Conservation (phyloP, 306 rosid species). For the Medicago truncatula region DNA sequence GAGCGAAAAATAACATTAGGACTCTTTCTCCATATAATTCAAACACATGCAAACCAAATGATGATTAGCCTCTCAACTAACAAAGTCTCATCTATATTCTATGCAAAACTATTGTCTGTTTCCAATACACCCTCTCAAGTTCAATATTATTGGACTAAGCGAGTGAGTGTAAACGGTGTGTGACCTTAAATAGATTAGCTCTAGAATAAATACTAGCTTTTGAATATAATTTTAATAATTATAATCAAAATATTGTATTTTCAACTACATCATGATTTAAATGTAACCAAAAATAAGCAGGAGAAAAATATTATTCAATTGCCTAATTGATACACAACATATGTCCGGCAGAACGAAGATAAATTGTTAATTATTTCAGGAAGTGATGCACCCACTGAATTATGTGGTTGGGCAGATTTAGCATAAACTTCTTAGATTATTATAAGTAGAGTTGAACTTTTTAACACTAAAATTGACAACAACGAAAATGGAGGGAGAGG, state of each 20-base stretch:
- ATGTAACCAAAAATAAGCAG: background rate
- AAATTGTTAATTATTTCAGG: conserved; percentile 20
- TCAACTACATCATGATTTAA: conserved; percentile 20
- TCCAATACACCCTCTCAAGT: no score
- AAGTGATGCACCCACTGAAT: conserved; percentile 47
- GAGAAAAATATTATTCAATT: conserved; percentile 34
- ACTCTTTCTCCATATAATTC: no score
- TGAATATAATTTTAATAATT: no score
- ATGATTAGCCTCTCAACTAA: no score
- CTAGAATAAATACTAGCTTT: no score
- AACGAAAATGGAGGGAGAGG: background rate
- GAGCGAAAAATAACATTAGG: no score
- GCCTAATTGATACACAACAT: background rate
- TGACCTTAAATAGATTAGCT: no score
- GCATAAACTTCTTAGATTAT: conserved; percentile 34
- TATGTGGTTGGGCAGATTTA: conserved; percentile 1
- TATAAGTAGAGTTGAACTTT: conserved; percentile 42
- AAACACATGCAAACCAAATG: no score
- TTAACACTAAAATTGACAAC: conserved; percentile 34
- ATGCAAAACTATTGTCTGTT: no score
- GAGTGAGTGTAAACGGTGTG: no score
- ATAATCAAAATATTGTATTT: background rate
- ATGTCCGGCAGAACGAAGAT: background rate
- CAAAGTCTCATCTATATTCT: no score
- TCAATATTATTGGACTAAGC: no score